A percentile compares a stretch with the other conserved stretches of the same genome.
phyloP scores from a whole-genome alignment of 2,329 filamentous ascomycete species.

The Cladosporium sp. region DNA sequence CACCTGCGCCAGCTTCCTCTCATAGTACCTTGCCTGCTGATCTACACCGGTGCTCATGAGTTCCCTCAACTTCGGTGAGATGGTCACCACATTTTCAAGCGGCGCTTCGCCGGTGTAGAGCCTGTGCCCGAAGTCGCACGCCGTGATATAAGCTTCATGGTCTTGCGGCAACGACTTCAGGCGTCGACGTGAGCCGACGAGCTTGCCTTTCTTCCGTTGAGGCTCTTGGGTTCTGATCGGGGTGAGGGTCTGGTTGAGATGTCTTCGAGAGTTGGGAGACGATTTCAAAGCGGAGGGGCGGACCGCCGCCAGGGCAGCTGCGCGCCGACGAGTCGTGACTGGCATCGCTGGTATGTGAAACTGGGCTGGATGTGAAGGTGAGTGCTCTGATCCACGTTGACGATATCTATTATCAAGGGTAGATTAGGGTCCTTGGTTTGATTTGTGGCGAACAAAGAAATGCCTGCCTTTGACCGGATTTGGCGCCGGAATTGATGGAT shows the following conservation, averaged over 20 bases:
- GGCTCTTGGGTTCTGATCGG: neutral
- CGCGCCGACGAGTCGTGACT: constrained; percentile 3
- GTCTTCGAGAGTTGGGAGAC: neutral
- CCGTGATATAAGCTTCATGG: neutral
- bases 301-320: neutral
- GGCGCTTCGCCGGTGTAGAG: neutral
- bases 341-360: neutral
- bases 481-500: too few relatives aligned
- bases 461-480: too few relatives aligned
- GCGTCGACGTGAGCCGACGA: neutral
- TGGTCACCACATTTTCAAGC: neutral
- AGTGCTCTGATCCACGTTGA: too few relatives aligned
- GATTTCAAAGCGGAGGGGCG: neutral
- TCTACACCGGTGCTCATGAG: neutral
- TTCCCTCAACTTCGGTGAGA: neutral
- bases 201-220: neutral
- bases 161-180: neutral
- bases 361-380: too few relatives aligned
- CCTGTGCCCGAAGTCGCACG: constrained; percentile 1
- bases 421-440: too few relatives aligned
- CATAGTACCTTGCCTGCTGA: constrained; percentile 6
- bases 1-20: constrained; percentile 8
- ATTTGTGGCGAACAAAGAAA: neutral
- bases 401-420: too few relatives aligned
- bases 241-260: neutral